Evolutionary conservation across 768 basidiomycete species (phyloP).

Genomic region (Leucocoprinus birnbaumii): DNA sequence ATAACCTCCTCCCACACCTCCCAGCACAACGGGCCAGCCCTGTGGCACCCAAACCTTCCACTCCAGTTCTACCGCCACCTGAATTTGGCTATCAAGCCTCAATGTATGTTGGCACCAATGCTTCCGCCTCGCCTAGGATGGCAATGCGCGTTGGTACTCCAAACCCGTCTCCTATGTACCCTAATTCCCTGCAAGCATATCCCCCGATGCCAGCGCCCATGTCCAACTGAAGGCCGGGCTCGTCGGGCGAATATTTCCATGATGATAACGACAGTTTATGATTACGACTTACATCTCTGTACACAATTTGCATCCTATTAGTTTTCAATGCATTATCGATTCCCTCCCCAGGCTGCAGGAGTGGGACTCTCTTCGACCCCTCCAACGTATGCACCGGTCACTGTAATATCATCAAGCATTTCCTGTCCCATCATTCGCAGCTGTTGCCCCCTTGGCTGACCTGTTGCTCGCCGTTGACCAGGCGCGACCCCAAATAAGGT

Average conservation of each 20-base stretch:
- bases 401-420: constrained; percentile 61
- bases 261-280: neutral
- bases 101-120: too few relatives aligned
- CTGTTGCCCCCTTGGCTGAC: constrained; percentile 25
- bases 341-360: constrained; percentile 36
- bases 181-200: neutral
- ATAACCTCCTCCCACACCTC: neutral
- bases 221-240: neutral
- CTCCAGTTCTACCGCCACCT: neutral
- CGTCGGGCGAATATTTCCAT: neutral
- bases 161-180: neutral
- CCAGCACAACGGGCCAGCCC: neutral
- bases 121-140: too few relatives aligned
- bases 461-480: constrained; percentile 35
- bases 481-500: constrained; percentile 72
- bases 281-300: constrained; percentile 1
- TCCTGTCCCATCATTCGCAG: constrained; percentile 63
- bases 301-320: neutral
- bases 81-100: neutral
- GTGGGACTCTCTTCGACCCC: constrained; percentile 66
- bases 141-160: neutral
- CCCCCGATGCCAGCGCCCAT: neutral
- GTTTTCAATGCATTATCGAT: neutral
- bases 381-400: constrained; percentile 54
- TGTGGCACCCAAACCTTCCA: neutral